Evolutionary conservation across 2,329 filamentous ascomycete genomes (phyloP).

Genomic region (Epicoccum sorghinum): DNA sequence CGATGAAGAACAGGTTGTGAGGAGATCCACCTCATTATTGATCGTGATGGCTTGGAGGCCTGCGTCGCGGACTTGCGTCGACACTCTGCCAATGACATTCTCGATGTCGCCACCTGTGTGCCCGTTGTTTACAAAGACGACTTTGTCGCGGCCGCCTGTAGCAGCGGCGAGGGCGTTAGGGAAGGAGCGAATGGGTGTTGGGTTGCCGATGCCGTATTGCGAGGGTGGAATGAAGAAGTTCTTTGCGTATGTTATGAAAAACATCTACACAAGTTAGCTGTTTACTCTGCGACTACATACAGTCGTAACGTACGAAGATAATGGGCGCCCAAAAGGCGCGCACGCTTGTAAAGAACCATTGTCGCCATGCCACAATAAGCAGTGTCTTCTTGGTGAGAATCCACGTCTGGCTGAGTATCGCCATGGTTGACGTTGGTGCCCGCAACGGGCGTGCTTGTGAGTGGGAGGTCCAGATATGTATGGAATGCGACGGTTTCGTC

Average conservation of each 20-base stretch:
- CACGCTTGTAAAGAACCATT: constrained; percentile 60
- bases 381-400: constrained; percentile 65
- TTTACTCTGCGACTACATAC: neutral
- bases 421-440: constrained; percentile 31
- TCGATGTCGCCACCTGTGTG: constrained; percentile 72
- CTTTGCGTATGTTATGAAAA: constrained; percentile 69
- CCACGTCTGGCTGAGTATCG: constrained; percentile 59
- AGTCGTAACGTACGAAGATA: constrained; percentile 51
- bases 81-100: constrained; percentile 68
- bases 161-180: constrained; percentile 66
- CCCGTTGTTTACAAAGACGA: constrained; percentile 82
- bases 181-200: constrained; percentile 68
- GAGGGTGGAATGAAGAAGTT: constrained; percentile 84
- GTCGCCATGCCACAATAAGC: constrained; percentile 59
- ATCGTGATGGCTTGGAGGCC: constrained; percentile 64
- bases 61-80: constrained; percentile 60
- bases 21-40: constrained; percentile 62
- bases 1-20: constrained; percentile 64
- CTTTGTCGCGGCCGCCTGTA: constrained; percentile 65
- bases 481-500: neutral
- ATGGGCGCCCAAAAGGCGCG: constrained; percentile 63
- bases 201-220: constrained; percentile 71
- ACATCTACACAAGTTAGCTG: constrained; percentile 45
- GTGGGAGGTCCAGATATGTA: neutral
- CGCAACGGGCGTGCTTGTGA: constrained; percentile 20